Evolutionary conservation across 768 basidiomycete species (phyloP).

Genomic region (Clitopilus hobsonii): DNA sequence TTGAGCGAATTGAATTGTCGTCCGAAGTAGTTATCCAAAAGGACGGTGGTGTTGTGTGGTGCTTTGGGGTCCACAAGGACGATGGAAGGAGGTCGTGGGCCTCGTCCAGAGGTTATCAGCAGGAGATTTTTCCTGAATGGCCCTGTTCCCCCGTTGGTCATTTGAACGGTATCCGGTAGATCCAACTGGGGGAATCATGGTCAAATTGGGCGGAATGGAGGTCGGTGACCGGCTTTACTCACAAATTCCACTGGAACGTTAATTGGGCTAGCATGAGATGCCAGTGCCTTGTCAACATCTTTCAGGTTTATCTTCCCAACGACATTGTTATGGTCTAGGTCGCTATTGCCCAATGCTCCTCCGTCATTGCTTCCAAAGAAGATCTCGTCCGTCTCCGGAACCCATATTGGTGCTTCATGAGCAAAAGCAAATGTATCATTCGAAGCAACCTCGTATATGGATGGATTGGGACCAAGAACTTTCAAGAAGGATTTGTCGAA

Average conservation of each 20-base stretch:
- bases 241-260: conserved; percentile 37
- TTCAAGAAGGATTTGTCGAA: conserved; percentile 48
- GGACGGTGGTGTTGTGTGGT: conserved; percentile 63
- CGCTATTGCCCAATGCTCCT: conserved; percentile 57
- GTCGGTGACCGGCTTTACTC: neutral
- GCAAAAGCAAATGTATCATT: conserved; percentile 66
- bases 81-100: conserved; percentile 54
- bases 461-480: conserved; percentile 54
- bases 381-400: conserved; percentile 62
- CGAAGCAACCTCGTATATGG: conserved; percentile 54
- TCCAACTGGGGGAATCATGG: conserved; percentile 38
- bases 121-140: conserved; percentile 55
- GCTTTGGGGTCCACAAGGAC: conserved; percentile 58
- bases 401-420: conserved; percentile 75
- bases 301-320: conserved; percentile 59
- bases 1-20: conserved; percentile 81
- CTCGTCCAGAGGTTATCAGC: conserved; percentile 64
- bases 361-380: conserved; percentile 73
- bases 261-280: conserved; percentile 28
- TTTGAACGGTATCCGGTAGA: conserved; percentile 55
- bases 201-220: neutral
- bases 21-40: conserved; percentile 77
- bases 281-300: conserved; percentile 44
- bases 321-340: conserved; percentile 58
- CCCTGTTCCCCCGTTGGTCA: conserved; percentile 69